These are phyloP conservation scores for Sisymbrium altissimum DNA, from an alignment of 345 rosid genomes.

Conservation along the genomic window DNA sequence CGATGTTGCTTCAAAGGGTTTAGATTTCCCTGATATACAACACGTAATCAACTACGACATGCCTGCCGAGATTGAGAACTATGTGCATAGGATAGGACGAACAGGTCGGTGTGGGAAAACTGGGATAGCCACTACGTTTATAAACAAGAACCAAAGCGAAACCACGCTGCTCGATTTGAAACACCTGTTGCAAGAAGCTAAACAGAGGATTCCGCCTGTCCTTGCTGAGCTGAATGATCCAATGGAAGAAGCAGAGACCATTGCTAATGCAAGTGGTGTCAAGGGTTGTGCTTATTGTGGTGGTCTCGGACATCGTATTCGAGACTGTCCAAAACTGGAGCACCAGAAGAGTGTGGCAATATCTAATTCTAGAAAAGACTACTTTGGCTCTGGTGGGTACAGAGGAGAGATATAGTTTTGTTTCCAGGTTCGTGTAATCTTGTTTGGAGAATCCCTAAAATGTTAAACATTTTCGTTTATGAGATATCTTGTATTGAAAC, in stretches of 20 bases:
- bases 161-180: slow-evolving; percentile 81
- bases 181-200: slow-evolving; percentile 87
- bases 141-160: slow-evolving; percentile 93
- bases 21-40: slow-evolving; percentile 90
- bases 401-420: slow-evolving; percentile 62
- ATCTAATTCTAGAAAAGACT: slow-evolving; percentile 80
- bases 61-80: slow-evolving; percentile 95
- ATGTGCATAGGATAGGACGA: slow-evolving; percentile 89
- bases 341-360: slow-evolving; percentile 80
- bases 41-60: slow-evolving; percentile 93
- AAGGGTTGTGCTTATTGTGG: slow-evolving; percentile 97
- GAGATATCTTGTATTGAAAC: background rate
- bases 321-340: slow-evolving; percentile 86
- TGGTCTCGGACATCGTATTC: slow-evolving; percentile 85
- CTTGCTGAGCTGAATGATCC: slow-evolving; percentile 86
- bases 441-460: background rate
- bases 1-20: slow-evolving; percentile 89
- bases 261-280: slow-evolving; percentile 70
- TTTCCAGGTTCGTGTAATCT: background rate
- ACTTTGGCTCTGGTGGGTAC: slow-evolving; percentile 88
- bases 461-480: too few species aligned
- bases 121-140: slow-evolving; percentile 89
- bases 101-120: slow-evolving; percentile 96
- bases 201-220: slow-evolving; percentile 92
- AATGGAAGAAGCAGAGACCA: slow-evolving; percentile 75